A percentile compares a stretch with the other conserved stretches of the same genome.
phyloP scores from a whole-genome alignment of 371 early-diverging fungal genomes.

The Vairimorpha apis region DNA sequence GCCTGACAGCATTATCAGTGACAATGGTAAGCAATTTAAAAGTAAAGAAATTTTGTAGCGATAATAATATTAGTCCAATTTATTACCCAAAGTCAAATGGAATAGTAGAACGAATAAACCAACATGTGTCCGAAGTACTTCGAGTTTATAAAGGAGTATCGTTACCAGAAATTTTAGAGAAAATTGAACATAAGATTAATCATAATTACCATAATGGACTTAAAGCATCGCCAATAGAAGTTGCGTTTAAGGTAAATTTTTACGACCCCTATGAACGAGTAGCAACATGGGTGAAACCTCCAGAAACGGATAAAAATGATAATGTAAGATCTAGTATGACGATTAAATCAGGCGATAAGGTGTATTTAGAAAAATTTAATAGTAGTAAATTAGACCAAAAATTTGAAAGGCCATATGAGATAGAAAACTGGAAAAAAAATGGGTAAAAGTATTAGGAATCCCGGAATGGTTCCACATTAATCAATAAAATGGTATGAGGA shows the following conservation, averaged over 20 bases:
- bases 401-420: neutral
- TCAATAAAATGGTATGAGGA: neutral
- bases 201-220: slow-evolving; percentile 1
- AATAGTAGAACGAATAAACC: slow-evolving; percentile 1
- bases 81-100: slow-evolving; percentile 5
- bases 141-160: neutral
- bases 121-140: neutral
- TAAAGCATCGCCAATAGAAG: neutral
- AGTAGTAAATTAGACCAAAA: neutral
- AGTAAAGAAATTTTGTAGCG: neutral
- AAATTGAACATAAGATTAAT: neutral
- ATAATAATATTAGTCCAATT: neutral
- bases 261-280: neutral
- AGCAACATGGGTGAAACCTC: neutral
- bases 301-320: neutral
- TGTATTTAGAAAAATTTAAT: neutral
- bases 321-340: neutral
- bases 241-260: neutral
- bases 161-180: neutral
- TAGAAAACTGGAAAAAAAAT: neutral
- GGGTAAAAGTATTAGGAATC: neutral
- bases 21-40: slow-evolving; percentile 5
- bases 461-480: slow-evolving; percentile 1
- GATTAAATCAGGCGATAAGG: neutral
- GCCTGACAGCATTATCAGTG: neutral